phyloP scores from a whole-genome alignment of 305 asterid species.

The Plantago coronopus region DNA sequence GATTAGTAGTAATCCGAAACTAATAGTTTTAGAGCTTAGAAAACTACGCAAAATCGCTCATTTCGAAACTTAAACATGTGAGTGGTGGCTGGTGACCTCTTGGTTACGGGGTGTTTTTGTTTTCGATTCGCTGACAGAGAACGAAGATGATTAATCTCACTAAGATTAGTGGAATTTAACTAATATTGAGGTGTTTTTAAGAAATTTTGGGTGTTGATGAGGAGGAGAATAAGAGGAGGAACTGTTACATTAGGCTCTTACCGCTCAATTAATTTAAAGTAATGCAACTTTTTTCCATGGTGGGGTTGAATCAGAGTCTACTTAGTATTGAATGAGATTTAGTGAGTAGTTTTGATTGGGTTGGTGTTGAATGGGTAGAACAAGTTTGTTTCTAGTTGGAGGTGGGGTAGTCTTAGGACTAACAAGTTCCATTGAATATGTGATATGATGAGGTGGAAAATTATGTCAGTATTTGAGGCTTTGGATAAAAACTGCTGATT shows the following conservation, averaged over 20 bases:
- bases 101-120: no score
- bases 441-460: slow-evolving; percentile 8
- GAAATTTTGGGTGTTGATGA: no score
- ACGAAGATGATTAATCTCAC: no score
- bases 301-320: slow-evolving; percentile 11
- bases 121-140: no score
- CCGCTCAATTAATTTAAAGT: background rate
- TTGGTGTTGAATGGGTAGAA: background rate
- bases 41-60: no score
- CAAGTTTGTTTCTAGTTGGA: background rate
- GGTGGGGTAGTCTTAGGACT: background rate
- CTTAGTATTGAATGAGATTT: background rate
- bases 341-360: slow-evolving; percentile 4
- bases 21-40: no score
- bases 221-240: background rate
- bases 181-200: no score
- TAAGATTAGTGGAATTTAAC: no score
- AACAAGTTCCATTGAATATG: slow-evolving; percentile 2
- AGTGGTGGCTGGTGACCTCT: no score
- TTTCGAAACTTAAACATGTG: no score
- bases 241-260: slow-evolving; percentile 10
- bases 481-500: background rate
- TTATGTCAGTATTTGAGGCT: slow-evolving; percentile 4
- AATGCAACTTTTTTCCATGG: background rate
- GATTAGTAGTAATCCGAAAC: no score